Evolutionary conservation across 441 rosid species (phyloP), one percentile per base, ranked within the genome.

Genomic region (Populus hybrid): DNA sequence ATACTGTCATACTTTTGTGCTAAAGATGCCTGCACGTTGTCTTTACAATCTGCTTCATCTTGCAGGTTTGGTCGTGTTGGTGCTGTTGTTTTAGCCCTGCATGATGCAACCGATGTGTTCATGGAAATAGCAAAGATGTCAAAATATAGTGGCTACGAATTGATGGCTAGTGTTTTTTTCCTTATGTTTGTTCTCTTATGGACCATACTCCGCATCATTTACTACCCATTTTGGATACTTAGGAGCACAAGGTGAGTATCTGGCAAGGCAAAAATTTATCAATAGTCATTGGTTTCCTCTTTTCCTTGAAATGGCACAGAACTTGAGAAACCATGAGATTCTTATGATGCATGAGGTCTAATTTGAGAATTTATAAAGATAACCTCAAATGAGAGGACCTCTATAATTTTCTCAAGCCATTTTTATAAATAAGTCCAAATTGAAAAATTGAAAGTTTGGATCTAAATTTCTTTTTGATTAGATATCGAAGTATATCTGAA

Each of bases 41-140:
- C 53, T 71, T 74, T 71, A 46, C 40, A 63, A n/a, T 75, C 14
- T 70, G 57, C 50, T 79, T 35, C 69, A 63, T 70, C 14, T 75
- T 74, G 78, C 84, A 94, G 98, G 85, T 95, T 95, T 87, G 92
- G 87, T 50, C 92, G 97, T 61, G 94, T 83, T 86, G 97, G 97
- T 77, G 88, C 98, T 0, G 82, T 92, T 81, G 91, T 94, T 76
- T 83, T 95, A 69, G 97, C 97, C 68, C 86, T 95, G 84, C 98
- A 95, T 71, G 99, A 95, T 78, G 95, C 91, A 6, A 88, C 93
- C 79, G 99, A 95, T 86, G 88, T 90, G 75, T 91, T 92, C 79
- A 83, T 95, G 73, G 99, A 95, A 86, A 68, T 90, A 1, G 99
- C 94, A 72, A 95, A 95, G 89, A 94, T 95, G 97, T 88, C 93